Evolutionary conservation across 768 basidiomycete genomes (phyloP), one percentile per base, ranked within the genome.

Genomic region (Artomyces pyxidatus): DNA sequence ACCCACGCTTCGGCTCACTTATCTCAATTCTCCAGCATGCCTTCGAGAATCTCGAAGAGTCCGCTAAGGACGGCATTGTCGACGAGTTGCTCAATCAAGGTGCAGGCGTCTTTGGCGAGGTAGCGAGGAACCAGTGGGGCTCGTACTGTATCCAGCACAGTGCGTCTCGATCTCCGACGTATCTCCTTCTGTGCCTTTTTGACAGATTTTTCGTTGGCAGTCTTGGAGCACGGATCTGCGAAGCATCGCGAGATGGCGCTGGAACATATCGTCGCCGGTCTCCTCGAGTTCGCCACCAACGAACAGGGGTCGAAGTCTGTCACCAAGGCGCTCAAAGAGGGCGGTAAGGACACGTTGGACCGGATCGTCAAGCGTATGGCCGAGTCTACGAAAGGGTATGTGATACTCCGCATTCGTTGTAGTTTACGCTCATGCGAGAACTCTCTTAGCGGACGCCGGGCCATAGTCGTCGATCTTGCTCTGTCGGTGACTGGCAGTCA

Each of bases 241-340:
- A 77, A 79, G 59, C 83, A 90, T 58, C 81, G 81, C 48, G 70
- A 77, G 37, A 78, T 86, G 74, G 81, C 88, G 14, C 68, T 90
- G n/a, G 80, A 87, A 42, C 85, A 88, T 60, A 73, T 92, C 40
- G 68, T 90, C 37, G 72, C 73, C 9, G 85, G 85, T n/a, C 68
- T 92, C 22, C 76, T 85, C 32, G 85, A 88, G 56, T 90, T 83
- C 58, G 76, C 88, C 2, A 86, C 81, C 19, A 85, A 81, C 58
- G 85, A 90, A 58, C 88, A 91, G 65, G 89, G 89, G n/a, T 76
- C 81, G 58, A 92, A 92, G 68, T 88, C 85, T 14, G 78, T 92
- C 52, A 85, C 80, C 41, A 91, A 91, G 68, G 87, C 87, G 26
- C 70, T 92, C 50, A 92, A 91, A 63, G 88, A 90, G 65, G 85